These are phyloP conservation scores for Torulaspora microellipsoides DNA, from an alignment of 805 yeast genomes.

Conservation along the genomic window DNA sequence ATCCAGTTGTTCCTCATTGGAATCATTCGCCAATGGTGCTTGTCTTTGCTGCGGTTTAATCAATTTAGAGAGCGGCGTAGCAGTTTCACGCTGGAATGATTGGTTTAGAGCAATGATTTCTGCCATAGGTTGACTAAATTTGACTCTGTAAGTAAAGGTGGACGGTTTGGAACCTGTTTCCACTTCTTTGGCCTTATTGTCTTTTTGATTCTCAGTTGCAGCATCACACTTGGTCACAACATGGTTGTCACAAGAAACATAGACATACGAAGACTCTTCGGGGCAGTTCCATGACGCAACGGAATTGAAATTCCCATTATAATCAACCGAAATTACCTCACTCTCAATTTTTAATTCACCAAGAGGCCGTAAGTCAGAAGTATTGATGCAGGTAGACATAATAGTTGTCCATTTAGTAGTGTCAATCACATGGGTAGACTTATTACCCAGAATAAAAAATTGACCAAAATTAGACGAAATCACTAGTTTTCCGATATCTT, in stretches of 20 bases:
- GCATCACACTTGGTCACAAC: neutral
- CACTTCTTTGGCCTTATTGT: neutral
- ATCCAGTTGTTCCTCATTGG: constrained; percentile 28
- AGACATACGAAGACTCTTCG: constrained; percentile 1
- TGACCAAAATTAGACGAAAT: constrained; percentile 6
- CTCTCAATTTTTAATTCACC: constrained; percentile 16
- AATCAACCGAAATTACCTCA: neutral
- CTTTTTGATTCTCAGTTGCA: neutral
- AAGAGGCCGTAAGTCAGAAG: constrained; percentile 17
- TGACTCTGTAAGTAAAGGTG: constrained; percentile 4
- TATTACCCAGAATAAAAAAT: constrained; percentile 6
- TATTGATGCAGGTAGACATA: constrained; percentile 16
- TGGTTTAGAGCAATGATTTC: constrained; percentile 20
- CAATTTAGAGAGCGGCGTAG: constrained; percentile 15
- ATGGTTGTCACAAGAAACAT: constrained; percentile 2
- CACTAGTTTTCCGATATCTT: constrained; percentile 4
- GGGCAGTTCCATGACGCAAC: constrained; percentile 3
- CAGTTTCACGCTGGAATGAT: constrained; percentile 13
- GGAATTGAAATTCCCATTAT: neutral
- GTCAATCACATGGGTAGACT: constrained; percentile 6
- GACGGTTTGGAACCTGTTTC: neutral
- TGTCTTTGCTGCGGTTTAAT: constrained; percentile 25
- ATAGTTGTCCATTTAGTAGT: constrained; percentile 21
- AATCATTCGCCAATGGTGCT: constrained; percentile 16
- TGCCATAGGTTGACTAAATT: constrained; percentile 20